These are phyloP conservation scores for Lactarius akahatsu DNA, from an alignment of 768 basidiomycete species.

Conservation along the genomic window DNA sequence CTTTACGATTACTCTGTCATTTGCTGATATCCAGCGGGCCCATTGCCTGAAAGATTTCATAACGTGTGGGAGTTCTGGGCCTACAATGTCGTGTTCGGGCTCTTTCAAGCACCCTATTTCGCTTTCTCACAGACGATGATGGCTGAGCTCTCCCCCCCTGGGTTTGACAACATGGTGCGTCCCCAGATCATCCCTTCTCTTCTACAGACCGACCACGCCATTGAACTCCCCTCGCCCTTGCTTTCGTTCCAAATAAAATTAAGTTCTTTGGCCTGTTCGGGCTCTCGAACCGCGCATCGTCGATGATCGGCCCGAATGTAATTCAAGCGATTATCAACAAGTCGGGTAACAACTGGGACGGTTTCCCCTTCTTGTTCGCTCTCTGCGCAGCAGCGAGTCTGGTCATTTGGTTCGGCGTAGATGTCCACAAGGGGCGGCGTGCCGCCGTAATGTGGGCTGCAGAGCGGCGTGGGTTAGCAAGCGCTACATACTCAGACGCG, in stretches of 20 bases:
- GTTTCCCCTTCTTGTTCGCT: slow-evolving; percentile 82
- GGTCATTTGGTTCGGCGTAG: slow-evolving; percentile 70
- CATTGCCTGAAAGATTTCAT: slow-evolving; percentile 53
- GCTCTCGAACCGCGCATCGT: slow-evolving; percentile 80
- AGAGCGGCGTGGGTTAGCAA: slow-evolving; percentile 20
- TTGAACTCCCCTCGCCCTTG: neutral
- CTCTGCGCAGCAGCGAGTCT: slow-evolving; percentile 64
- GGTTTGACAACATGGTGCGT: slow-evolving; percentile 75
- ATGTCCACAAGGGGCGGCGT: slow-evolving; percentile 40
- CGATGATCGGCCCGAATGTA: slow-evolving; percentile 84
- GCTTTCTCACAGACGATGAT: slow-evolving; percentile 86
- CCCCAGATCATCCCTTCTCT: neutral
- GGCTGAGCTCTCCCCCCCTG: slow-evolving; percentile 84
- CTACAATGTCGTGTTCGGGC: slow-evolving; percentile 77
- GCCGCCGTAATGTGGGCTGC: slow-evolving; percentile 43
- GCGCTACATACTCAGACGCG: neutral
- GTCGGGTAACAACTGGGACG: slow-evolving; percentile 74
- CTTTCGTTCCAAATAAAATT: neutral
- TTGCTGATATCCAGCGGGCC: neutral
- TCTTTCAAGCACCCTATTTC: slow-evolving; percentile 87
- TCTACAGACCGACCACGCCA: neutral
- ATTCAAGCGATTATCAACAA: slow-evolving; percentile 79
- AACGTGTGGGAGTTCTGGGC: slow-evolving; percentile 88
- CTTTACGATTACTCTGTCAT: neutral
- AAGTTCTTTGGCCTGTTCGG: slow-evolving; percentile 91